A percentile compares a stretch with the other conserved stretches of the same genome.
Conservation (phyloP, 2,329 filamentous ascomycete genomes). For the Chalaropsis thielavioides region DNA sequence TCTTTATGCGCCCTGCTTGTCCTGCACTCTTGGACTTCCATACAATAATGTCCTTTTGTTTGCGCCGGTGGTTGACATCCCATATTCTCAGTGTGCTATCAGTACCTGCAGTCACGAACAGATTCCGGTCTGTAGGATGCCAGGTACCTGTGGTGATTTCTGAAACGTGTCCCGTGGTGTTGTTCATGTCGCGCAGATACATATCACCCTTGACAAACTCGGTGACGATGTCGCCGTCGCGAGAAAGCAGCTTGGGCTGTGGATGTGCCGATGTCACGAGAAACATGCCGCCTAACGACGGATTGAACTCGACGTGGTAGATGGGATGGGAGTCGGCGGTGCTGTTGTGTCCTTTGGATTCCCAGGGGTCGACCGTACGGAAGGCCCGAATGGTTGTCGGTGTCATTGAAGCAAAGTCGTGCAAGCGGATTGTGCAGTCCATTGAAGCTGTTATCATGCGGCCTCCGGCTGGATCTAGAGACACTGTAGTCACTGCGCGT, state of each 20-base stretch:
- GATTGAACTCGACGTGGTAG: conserved; percentile 76
- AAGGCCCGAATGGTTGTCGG: conserved; percentile 89
- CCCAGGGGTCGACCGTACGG: conserved; percentile 76
- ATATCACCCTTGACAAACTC: conserved; percentile 97
- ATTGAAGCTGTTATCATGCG: conserved; percentile 80
- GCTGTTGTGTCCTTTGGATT: conserved; percentile 51
- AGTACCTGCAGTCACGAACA: conserved; percentile 81
- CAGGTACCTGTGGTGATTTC: conserved; percentile 81
- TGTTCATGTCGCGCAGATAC: conserved; percentile 94
- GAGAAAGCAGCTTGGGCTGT: conserved; percentile 75
- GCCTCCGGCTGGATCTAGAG: conserved; percentile 71
- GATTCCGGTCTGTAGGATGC: conserved; percentile 73
- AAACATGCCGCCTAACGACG: conserved; percentile 61
- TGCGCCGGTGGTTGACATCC: conserved; percentile 83
- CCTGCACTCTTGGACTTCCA: conserved; percentile 88
- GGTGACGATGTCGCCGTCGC: conserved; percentile 72
- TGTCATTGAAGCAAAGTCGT: conserved; percentile 93
- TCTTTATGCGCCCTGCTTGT: conserved; percentile 76
- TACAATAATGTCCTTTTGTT: conserved; percentile 85
- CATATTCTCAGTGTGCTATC: conserved; percentile 94
- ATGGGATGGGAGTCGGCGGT: conserved; percentile 75
- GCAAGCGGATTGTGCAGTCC: conserved; percentile 81
- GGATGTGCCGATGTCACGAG: conserved; percentile 80
- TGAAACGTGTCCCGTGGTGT: conserved; percentile 91
- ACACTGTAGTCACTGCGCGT: conserved; percentile 67